Evolutionary conservation across 495 filamentous ascomycete genomes (phyloP), one percentile per base, ranked within the genome.

Genomic region (Melanomma pulvis-pyrius): DNA sequence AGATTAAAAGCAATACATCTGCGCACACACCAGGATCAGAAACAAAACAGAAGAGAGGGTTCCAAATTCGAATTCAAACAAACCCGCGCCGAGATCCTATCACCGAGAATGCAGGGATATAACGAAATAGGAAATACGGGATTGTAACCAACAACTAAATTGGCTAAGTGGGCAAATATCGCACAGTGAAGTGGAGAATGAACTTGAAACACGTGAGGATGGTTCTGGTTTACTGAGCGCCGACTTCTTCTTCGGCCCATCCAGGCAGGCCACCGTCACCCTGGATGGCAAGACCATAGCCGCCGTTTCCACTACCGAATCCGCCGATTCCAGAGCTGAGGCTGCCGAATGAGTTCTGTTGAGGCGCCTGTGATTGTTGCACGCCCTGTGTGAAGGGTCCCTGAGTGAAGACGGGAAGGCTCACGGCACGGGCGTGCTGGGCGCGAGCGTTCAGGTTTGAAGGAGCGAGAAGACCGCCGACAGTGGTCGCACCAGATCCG

Each of bases 361-460:
- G 71, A 15, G 63, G 65, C 32, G 60, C 68, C 28, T 75, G 73
- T 21, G 70, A 57, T 48, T 77, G 71, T 11, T 79, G 73, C 54
- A 82, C 79, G 24, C 68, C 57, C 55, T 82, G 82, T 2, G 80
- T 80, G 56, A 86, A 82, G 22, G 80, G 79, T 47, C 86, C 85
- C 71, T 87, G 86, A 0, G 85, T 83, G 73, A 88, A 88, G 5
- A 84, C 91, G 0, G 92, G 92, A 66, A 96, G 78, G 73, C 90
- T 93, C 59, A 94, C 90, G 44, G 92, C 90, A 30, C 92, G 88
- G 71, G 86, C 89, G 77, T 96, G 92, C 68, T 90, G 88, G 28
- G 84, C 85, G 39, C 90, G 87, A 30, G 80, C 81, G 63, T 80
- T 84, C 57, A 85, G 73, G 60, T 84, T 87, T 34, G 84, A 84